Base-by-base conservation (phyloP, 208 protist genomes). In the Kentomonas sorsogonicus region DNA sequence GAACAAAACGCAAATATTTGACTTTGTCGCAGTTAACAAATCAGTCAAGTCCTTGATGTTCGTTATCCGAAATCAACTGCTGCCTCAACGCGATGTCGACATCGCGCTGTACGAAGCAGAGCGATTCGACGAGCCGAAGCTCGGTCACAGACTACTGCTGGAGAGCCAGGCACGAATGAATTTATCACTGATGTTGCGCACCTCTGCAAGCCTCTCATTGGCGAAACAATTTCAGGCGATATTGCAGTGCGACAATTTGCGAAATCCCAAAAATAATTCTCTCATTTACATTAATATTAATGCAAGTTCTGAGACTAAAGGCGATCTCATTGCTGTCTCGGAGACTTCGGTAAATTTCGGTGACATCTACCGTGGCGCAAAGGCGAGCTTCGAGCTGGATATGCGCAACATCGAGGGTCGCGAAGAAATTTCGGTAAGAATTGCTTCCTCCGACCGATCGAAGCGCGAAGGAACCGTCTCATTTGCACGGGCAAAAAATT, bases 201-300 rank as follows among this genome's bases (percentile, higher is more conserved):
- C 80, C 23, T 63, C 58, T 36, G 53, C 62, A 0, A 55, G 46
- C 25, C 58, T 38, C 36, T 41, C 68, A 31, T 51, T 62, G 26
- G 51, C 55, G 26, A 64, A 67, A 29, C 65, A 78, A 30, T 88
- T 89, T 58, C 72, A 78, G 36, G 59, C 74, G 3, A 60, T 86
- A 4, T 55, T 94, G 18, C 83, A 91, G 57, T 94, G 86, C 36
- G 86, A 94, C 53, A 94, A 94, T 63, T 59, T 94, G 30, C 66
- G 71, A 23, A 79, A 94, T 48, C 50, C 50, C 10, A 69, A 77
- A 30, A 94, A 94, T 41, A 80, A 72, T 3, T 62, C 57, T 5
- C 62, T 79, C n/a, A 47, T 94, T 13, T 78, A 84, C 45, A 74
- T 94, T 10, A 83, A 68, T 48, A 69, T 91, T 16, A 87, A 82